phyloP scores from a whole-genome alignment of 768 basidiomycete genomes.

The Trametes cubensis region DNA sequence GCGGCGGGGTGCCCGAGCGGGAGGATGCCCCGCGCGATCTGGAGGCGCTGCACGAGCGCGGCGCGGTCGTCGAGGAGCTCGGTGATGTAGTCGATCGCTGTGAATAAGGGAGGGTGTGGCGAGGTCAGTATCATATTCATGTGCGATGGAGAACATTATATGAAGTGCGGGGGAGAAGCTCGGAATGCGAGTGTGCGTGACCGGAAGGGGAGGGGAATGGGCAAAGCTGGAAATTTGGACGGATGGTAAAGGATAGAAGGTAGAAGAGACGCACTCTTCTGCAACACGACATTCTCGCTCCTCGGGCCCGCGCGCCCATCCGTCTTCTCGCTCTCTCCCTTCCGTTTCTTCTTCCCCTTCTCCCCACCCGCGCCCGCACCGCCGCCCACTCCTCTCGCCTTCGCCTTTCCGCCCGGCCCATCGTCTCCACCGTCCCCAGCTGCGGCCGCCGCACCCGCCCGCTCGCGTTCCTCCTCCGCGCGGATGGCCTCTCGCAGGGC shows the following conservation, averaged over 20 bases:
- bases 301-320: conserved; percentile 89
- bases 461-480: conserved; percentile 64
- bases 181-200: no score
- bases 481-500: conserved; percentile 78
- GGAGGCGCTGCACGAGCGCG: conserved; percentile 57
- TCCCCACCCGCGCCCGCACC: conserved; percentile 34
- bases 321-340: conserved; percentile 55
- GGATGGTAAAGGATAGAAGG: conserved; percentile 10
- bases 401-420: conserved; percentile 34
- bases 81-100: conserved; percentile 87
- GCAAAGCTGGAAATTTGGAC: neutral
- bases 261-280: conserved; percentile 67
- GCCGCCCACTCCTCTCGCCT: conserved; percentile 21
- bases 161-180: neutral
- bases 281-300: conserved; percentile 87
- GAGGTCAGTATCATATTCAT: conserved; percentile 1
- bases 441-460: conserved; percentile 7
- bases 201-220: no score
- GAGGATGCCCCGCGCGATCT: conserved; percentile 58
- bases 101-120: neutral
- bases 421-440: conserved; percentile 12
- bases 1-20: conserved; percentile 65
- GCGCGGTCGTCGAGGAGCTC: conserved; percentile 64
- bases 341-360: conserved; percentile 28
- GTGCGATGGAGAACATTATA: neutral